A percentile compares a stretch with the other conserved stretches of the same genome.
These are phyloP conservation scores for Phaeosphaeria sp. DNA, from an alignment of 2,329 filamentous ascomycete species.

Conservation along the genomic window DNA sequence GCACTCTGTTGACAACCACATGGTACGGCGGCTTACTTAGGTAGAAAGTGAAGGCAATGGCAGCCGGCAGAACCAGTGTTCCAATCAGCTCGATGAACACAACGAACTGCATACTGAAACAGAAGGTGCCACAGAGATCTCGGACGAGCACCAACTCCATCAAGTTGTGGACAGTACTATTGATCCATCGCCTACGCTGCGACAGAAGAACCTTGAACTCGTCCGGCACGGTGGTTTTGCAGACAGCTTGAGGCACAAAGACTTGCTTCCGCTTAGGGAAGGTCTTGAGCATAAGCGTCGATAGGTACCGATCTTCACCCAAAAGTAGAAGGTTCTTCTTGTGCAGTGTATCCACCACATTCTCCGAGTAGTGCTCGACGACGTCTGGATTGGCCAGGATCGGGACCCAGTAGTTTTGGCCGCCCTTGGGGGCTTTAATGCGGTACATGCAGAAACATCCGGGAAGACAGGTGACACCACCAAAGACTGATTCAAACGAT, in stretches of 20 bases:
- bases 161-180: conserved; percentile 97
- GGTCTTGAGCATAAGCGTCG: conserved; percentile 96
- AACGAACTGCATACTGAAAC: conserved; percentile 99
- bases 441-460: conserved; percentile 99
- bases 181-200: conserved; percentile 97
- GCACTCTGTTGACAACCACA: conserved; percentile 13
- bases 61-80: conserved; percentile 91
- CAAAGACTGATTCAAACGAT: conserved; percentile 97
- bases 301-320: conserved; percentile 93
- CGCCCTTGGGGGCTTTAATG: conserved; percentile 98
- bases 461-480: conserved; percentile 97
- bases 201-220: conserved; percentile 90
- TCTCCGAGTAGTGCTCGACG: conserved; percentile 99
- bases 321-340: conserved; percentile 94
- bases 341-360: conserved; percentile 96
- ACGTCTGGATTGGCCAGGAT: conserved; percentile 98
- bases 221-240: conserved; percentile 97
- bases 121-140: conserved; percentile 97
- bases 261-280: conserved; percentile 99
- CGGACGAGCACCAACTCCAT: conserved; percentile 97
- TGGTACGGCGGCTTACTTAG: conserved; percentile 69
- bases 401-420: conserved; percentile 99
- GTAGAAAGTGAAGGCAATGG: conserved; percentile 96
- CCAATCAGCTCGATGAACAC: conserved; percentile 94
- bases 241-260: conserved; percentile 97